Base-by-base conservation (phyloP, 768 basidiomycete genomes). In the Lepiota brunneoincarnata region DNA sequence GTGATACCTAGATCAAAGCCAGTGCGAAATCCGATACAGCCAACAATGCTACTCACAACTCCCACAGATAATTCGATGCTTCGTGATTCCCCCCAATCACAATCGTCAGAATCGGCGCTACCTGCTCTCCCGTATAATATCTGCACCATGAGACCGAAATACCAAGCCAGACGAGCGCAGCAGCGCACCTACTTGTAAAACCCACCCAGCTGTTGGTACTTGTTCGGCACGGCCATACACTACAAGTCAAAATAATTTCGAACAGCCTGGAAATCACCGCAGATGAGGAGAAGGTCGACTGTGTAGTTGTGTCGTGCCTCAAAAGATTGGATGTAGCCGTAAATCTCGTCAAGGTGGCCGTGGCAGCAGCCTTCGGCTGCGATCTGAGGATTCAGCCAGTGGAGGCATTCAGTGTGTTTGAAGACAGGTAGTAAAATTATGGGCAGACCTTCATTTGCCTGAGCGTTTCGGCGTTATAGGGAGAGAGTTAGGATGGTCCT, bases 21-120 rank as follows among this genome's bases (percentile, higher is more conserved):
- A 51, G n/a, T 44, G 15, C 11, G 7, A 2, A 5, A 12, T 38
- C 20, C 14, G 31, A 34, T 9, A 6, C 35, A n/a, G 46, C 45
- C 11, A 28, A 28, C 4, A 35, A 35, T n/a, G 14, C 26, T 1
- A 73, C 89, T 69, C 63, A 93, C 91, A 97, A 70, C 68, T 99
- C 97, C 88, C 92, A 95, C 73, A 98, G 77, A 65, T 98, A 97
- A 61, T 94, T 97, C 20, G 91, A 94, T 1, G 93, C 93, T 70
- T 98, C 97, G 67, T 98, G 97, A 65, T 98, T 98, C 7, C 97
- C 97, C 14, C 97, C 97, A 63, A 98, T 97, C 45, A 98, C 84
- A 11, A 99, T 75, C 0, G 97, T 99, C 66, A 96, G 70, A 4
- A 95, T 68, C 0, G 94, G 93, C 2, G 96, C 94, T 15, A 60